Percentiles rank a stretch among this genome's conserved stretches.
These are phyloP conservation scores for Crithidia thermophila DNA, from an alignment of 208 protist genomes.

Conservation along the genomic window DNA sequence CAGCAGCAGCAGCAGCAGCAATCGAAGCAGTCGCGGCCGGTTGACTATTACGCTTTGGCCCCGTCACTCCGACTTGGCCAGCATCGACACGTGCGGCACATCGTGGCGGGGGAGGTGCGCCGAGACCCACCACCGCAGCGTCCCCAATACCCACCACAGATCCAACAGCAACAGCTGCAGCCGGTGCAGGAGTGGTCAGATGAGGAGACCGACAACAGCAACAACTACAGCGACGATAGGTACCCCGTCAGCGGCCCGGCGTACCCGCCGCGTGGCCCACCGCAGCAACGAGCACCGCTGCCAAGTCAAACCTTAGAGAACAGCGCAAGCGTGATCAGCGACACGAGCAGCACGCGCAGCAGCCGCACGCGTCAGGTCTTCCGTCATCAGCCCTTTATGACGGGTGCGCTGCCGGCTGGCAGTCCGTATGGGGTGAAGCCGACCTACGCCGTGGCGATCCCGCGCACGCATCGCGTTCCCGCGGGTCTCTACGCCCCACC, in stretches of 20 bases:
- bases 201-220: background rate
- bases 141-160: too few relatives aligned
- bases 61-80: slow-evolving; percentile 19
- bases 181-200: background rate
- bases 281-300: background rate
- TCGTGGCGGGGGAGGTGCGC: background rate
- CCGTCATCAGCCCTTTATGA: slow-evolving; percentile 1
- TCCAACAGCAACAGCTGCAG: background rate
- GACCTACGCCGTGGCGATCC: slow-evolving; percentile 22
- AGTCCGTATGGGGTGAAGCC: slow-evolving; percentile 28
- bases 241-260: background rate
- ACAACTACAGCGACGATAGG: too few relatives aligned
- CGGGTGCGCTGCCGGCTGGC: slow-evolving; percentile 21
- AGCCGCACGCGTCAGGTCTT: slow-evolving; percentile 18
- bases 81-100: slow-evolving; percentile 27
- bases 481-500: slow-evolving; percentile 15
- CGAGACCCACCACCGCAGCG: too few relatives aligned
- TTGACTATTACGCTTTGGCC: slow-evolving; percentile 2
- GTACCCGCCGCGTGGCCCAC: background rate
- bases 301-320: background rate
- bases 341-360: slow-evolving; percentile 15
- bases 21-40: background rate
- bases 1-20: slow-evolving; percentile 8
- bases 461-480: slow-evolving; percentile 8
- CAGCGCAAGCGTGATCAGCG: slow-evolving; percentile 10